Evolutionary conservation across 139 green algal genomes (phyloP).

Genomic region (Tetradesmus obliquus): DNA sequence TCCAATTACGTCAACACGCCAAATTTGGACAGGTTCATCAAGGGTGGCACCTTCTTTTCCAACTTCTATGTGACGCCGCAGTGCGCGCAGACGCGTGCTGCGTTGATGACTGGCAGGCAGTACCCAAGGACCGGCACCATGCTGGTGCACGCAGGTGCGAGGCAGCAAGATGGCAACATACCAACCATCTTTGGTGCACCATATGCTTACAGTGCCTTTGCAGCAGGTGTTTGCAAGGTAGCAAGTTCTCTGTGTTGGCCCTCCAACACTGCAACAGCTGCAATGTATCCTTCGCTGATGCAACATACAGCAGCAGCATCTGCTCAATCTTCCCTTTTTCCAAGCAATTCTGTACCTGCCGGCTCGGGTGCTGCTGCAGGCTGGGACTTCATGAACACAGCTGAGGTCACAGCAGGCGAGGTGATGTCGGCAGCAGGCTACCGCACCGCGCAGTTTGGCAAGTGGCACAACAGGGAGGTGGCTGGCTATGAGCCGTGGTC

Average conservation of each 20-base stretch:
- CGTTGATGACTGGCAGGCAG: background rate
- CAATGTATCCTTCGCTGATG: background rate
- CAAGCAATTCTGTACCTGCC: no score
- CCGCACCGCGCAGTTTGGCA: background rate
- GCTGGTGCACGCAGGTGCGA: background rate
- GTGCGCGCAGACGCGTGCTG: background rate
- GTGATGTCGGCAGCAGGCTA: background rate
- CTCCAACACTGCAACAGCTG: background rate
- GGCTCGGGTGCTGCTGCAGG: background rate
- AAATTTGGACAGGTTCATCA: slow-evolving; percentile 15
- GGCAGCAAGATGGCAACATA: no score
- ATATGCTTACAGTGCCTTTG: background rate
- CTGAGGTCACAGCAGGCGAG: background rate
- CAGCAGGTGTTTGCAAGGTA: background rate
- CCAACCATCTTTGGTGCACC: no score
- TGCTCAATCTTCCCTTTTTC: background rate
- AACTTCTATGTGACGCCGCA: background rate
- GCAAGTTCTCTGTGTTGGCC: background rate
- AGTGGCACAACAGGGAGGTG: background rate
- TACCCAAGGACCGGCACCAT: background rate
- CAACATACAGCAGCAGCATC: background rate
- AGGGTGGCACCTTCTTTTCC: background rate
- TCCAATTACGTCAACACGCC: background rate
- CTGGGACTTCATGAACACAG: background rate
- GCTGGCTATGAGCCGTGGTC: background rate